Base-by-base conservation (phyloP, 208 protist genomes). In the Wallacemonas sp. region DNA sequence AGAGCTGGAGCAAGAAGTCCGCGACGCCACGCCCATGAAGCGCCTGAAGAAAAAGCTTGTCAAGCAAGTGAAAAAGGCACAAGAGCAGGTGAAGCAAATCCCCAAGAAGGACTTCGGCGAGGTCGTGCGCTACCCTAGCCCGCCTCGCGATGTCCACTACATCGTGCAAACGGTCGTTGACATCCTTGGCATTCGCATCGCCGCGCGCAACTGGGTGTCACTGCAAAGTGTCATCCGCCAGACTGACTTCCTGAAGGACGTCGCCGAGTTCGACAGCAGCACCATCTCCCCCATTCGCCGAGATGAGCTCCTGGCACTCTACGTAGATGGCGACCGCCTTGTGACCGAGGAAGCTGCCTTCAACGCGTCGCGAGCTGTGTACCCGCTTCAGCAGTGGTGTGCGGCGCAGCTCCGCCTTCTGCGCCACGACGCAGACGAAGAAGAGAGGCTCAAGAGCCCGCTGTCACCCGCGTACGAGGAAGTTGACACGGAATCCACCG, bases 101-200 rank as follows among this genome's bases (percentile, higher is more conserved):
- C 58, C 71, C 29, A 64, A 65, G 14, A 56, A 57, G 9, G 65
- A 72, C 48, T 63, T 85, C 38, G 26, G 33, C 21, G 79, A 85
- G 38, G 36, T 85, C 21, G 55, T 60, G 41, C 56, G 56, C 19
- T 76, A 85, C 36, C 52, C 30, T 16, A 73, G 32, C 30, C 70
- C 79, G 0, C 75, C 70, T 8, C 32, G 41, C 4, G 17, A 65
- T 44, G 64, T 80, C 2, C 48, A 57, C 32, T 23, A 55, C 26
- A 64, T 85, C 60, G 24, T 85, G 24, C 44, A 76, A 57, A 61
- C 74, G 39, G 71, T 85, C 5, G 47, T 85, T 9, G 71, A 73
- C 38, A 73, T 85, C 34, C 24, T 85, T 33, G 68, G 79, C 36
- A 81, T 75, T 68, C 43, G n/a, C 30, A 26, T 64, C 4, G 17